Conservation (phyloP, 257 asterid species). For the Solanum tarijense region DNA sequence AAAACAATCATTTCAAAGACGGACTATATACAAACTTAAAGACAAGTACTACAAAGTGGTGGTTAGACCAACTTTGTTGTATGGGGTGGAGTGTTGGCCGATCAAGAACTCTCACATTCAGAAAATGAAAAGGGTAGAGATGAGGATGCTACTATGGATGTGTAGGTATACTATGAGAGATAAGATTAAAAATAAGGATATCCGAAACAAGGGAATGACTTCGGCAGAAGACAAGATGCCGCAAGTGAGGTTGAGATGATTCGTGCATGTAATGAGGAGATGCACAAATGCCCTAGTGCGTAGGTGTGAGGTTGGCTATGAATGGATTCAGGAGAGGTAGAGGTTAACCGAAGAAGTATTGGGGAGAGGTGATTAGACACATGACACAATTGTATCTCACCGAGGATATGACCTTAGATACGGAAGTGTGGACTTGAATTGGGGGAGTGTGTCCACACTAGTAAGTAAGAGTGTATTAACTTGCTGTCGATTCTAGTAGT, state of each 20-base stretch:
- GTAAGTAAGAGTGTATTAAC: neutral
- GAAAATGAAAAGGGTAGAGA: neutral
- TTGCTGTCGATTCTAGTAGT: neutral
- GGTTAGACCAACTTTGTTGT: neutral
- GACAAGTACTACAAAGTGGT: neutral
- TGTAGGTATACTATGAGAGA: neutral
- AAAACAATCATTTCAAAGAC: neutral
- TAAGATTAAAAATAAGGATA: neutral
- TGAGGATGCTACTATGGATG: neutral
- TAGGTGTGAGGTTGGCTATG: neutral
- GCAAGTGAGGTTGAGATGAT: neutral
- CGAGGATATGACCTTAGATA: too few species aligned
- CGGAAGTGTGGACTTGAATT: neutral
- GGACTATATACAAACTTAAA: neutral
- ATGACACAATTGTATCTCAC: neutral
- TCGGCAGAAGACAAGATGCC: neutral
- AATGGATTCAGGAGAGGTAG: neutral
- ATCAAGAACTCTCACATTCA: neutral
- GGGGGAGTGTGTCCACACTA: neutral
- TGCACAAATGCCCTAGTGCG: neutral
- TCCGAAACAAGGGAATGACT: neutral
- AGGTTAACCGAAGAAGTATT: neutral
- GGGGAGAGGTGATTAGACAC: neutral
- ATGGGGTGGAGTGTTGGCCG: neutral
- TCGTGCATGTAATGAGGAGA: neutral